Evolutionary conservation across 2,329 filamentous ascomycete genomes (phyloP).

Genomic region (Cryphonectria naterciae): DNA sequence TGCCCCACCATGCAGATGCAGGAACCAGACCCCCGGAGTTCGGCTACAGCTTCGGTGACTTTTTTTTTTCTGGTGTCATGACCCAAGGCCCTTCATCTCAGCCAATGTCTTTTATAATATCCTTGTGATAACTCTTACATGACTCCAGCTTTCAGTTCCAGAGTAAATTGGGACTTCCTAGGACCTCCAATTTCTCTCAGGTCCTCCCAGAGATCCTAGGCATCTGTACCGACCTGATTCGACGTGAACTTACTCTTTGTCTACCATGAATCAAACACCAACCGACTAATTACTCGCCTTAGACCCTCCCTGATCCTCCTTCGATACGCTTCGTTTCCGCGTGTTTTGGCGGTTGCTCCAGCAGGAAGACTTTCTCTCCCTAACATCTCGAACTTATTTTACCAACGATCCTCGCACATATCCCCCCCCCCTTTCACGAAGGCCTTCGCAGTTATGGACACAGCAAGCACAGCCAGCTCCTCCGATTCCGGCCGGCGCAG

Average conservation of each 20-base stretch:
- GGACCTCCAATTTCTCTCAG: not conserved
- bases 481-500: slow-evolving; percentile 25
- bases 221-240: not conserved
- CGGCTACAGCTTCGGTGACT: slow-evolving; percentile 14
- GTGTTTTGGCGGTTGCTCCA: not conserved
- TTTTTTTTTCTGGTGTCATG: slow-evolving; percentile 5
- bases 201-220: not conserved
- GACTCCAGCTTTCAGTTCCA: not conserved
- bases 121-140: not conserved
- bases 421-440: too few relatives aligned
- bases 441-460: slow-evolving; percentile 20
- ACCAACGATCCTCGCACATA: not conserved
- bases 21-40: slow-evolving; percentile 18
- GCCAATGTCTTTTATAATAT: not conserved
- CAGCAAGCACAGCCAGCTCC: slow-evolving; percentile 24
- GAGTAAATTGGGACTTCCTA: not conserved
- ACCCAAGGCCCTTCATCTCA: not conserved
- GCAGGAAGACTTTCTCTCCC: not conserved
- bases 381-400: not conserved
- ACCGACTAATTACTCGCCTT: not conserved
- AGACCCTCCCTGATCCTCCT: slow-evolving; percentile 5
- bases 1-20: slow-evolving; percentile 18
- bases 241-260: not conserved
- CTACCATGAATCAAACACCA: not conserved
- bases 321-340: not conserved